phyloP scores from a whole-genome alignment of 257 asterid genomes.

The Gentiana dahurica region DNA sequence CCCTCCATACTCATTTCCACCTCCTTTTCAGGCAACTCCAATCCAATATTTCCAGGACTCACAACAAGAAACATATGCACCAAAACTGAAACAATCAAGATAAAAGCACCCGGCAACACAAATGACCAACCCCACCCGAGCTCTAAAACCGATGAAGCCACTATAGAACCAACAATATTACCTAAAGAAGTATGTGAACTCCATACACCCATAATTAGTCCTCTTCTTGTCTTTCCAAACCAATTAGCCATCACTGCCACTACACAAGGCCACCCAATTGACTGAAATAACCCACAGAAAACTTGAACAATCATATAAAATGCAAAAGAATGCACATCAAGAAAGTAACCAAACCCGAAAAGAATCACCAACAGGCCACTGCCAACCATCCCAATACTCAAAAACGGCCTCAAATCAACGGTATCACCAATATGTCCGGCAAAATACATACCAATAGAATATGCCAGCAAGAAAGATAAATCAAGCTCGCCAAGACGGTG shows the following conservation, averaged over 20 bases:
- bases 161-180: constrained; percentile 70
- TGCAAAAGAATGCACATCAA: constrained; percentile 55
- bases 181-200: constrained; percentile 84
- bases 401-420: constrained; percentile 60
- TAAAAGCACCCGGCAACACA: constrained; percentile 59
- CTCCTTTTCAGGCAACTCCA: constrained; percentile 36
- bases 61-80: constrained; percentile 61
- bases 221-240: constrained; percentile 81
- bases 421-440: constrained; percentile 80
- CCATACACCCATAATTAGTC: constrained; percentile 91
- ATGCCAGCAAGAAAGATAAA: constrained; percentile 65
- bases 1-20: constrained; percentile 57
- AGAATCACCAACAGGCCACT: constrained; percentile 59
- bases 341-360: constrained; percentile 76
- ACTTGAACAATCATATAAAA: constrained; percentile 54
- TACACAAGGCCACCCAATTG: constrained; percentile 95
- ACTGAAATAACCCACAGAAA: constrained; percentile 82
- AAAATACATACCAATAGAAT: constrained; percentile 76
- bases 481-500: constrained; percentile 96
- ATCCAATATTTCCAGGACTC: constrained; percentile 58
- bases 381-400: constrained; percentile 79
- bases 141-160: constrained; percentile 75
- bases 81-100: constrained; percentile 34
- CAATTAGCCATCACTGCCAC: constrained; percentile 90
- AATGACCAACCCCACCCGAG: constrained; percentile 99